Conservation (phyloP, 768 basidiomycete species). For the Collybiopsis confluens region DNA sequence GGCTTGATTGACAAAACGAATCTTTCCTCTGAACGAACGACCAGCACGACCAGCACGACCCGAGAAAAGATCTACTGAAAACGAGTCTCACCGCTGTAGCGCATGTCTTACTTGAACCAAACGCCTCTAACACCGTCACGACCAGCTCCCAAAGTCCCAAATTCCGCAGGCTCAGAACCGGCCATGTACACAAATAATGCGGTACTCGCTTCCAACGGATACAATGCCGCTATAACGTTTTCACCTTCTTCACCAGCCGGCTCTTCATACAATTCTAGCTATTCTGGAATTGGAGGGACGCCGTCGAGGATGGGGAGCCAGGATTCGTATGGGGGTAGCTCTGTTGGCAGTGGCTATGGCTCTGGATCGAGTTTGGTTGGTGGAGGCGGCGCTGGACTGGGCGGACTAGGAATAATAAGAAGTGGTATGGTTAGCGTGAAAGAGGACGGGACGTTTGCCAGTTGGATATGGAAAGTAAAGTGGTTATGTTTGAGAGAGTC, state of each 20-base stretch:
- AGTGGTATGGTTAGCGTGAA: constrained; percentile 81
- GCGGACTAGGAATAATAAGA: constrained; percentile 47
- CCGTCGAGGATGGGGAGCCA: constrained; percentile 44
- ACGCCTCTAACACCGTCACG: constrained; percentile 68
- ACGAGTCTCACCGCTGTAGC: too few species aligned
- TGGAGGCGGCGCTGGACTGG: not conserved
- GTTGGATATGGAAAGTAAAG: constrained; percentile 88
- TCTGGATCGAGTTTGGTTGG: not conserved
- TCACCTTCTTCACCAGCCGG: constrained; percentile 45
- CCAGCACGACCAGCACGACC: not conserved
- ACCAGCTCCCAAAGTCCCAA: constrained; percentile 71
- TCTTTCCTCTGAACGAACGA: too few species aligned
- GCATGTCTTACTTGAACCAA: constrained; percentile 1
- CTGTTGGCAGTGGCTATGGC: constrained; percentile 19
- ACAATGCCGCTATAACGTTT: constrained; percentile 55
- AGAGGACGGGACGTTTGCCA: constrained; percentile 84
- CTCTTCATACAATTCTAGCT: constrained; percentile 62
- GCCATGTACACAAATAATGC: constrained; percentile 32
- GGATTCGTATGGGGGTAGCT: constrained; percentile 23
- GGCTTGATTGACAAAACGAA: too few species aligned
- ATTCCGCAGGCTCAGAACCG: constrained; percentile 40
- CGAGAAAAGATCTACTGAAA: too few species aligned
- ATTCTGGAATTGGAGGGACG: constrained; percentile 79
- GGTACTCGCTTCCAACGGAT: constrained; percentile 50
- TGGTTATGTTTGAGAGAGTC: constrained; percentile 85